Base-by-base conservation (phyloP, 768 basidiomycete genomes). In the Psilocybe subaeruginosa region DNA sequence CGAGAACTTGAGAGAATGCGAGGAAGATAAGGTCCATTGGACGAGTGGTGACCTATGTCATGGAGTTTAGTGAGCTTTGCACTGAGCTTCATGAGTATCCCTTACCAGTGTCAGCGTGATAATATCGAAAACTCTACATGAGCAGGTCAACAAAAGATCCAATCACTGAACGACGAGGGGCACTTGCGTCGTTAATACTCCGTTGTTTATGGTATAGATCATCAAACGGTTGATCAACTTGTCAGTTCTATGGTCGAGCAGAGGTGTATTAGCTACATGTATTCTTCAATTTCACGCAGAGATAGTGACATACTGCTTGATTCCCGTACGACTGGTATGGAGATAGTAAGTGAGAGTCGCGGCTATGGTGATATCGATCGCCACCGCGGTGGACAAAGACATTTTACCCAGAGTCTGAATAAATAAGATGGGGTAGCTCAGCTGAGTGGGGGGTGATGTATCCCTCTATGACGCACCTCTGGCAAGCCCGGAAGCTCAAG, bases 131-230 rank as follows among this genome's bases (percentile, higher is more conserved):
- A 62, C 27, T 14, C 60, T 61, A 45, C 33, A 51, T 0, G 27
- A 27, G 0, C 11, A 35, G 0, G 33, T 35, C 6, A 35, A 35
- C 33, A 35, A 0, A 11, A 2, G 6, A 1, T 35, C 11, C 0
- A 7, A 11, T 2, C 23, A 35, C 33, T 35, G 33, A 3, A 7
- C 6, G 33, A 35, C 6, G 33, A 35, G 11, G 11, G 33, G 33
- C 33, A 43, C 54, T 17, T 5, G 56, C 61, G 56, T 58, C 2
- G 61, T 62, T 14, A 62, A 39, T 11, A 62, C 54, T 33, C 61
- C 61, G 29, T 62, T 62, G 11, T 62, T 62, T 23, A 62, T 62
- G 12, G 61, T 39, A 4, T 62, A 62, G 14, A 39, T 62, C 51
- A 58, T 62, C 8, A 62, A 23, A 4, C 51, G 50, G 52, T 62